Base-by-base conservation (phyloP, 1,139 yeast species). In the Scheffersomyces illinoinensis region DNA sequence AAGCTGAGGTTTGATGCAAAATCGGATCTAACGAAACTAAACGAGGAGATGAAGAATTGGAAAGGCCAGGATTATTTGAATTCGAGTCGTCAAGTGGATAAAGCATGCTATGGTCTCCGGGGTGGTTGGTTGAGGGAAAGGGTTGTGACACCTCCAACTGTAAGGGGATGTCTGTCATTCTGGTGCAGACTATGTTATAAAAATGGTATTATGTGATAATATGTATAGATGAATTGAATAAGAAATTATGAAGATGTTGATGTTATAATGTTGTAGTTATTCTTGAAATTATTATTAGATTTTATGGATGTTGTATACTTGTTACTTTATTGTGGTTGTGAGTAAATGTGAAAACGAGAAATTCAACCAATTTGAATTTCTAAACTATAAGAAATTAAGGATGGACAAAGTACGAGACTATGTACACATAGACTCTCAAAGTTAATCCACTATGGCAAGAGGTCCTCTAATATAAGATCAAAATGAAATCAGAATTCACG, bases 161-260 rank as follows among this genome's bases (percentile, higher is more conserved):
- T 24, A 68, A 61, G 24, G 68, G 70, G 48, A 68, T 64, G 57
- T 67, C 71, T 0, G 68, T 56, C 55, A 19, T 56, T 48, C 24
- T 53, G 51, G 43, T n/a, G 51, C 21, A 33, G 43, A 33, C 43
- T 33, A 33, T 10, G 43, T 33, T 33, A 14, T 33, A 12, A 17
- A 8, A 17, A 33, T 33, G 10, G 5, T 33, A 33, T 33, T 3
- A 8, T 12, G 10, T 14, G 43, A 33, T 8, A 8, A 33, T 33
- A 33, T 33, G 43, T 33, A 33, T 33, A 33, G 14, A 10, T 33
- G 43, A 33, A 33, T 10, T 33, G 43, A 33, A 33, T 33, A 33
- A 10, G 43, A 33, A 33, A 12, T 4, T 33, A 33, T 14, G 43
- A 14, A 12, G 43, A 33, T 33, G 17, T 33, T 4, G 43, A 8